Conservation (phyloP, 2,329 filamentous ascomycete species). For the Aspergillus ustus region DNA sequence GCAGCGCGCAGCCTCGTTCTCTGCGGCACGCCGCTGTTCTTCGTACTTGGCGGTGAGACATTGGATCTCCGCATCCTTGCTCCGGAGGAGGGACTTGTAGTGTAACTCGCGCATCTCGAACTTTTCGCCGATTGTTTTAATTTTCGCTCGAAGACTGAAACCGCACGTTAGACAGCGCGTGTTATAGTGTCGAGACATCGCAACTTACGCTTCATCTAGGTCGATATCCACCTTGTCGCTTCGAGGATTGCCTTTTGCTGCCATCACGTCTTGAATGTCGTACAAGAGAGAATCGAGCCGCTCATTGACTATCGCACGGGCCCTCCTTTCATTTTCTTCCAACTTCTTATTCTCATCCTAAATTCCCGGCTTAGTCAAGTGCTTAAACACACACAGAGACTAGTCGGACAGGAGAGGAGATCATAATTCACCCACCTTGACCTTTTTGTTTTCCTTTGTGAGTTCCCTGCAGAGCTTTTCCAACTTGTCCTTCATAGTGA, state of each 20-base stretch:
- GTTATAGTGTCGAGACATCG: conserved; percentile 7
- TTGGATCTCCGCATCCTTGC: conserved; percentile 94
- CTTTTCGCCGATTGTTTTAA: conserved; percentile 93
- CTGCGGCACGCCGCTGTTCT: conserved; percentile 84
- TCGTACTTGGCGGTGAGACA: conserved; percentile 88
- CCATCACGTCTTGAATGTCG: conserved; percentile 86
- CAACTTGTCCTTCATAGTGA: conserved; percentile 90
- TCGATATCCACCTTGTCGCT: conserved; percentile 83
- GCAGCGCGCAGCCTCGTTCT: conserved; percentile 77
- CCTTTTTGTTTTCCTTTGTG: conserved; percentile 95
- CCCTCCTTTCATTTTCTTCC: conserved; percentile 81
- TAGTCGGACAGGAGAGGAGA: not conserved
- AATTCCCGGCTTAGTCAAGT: conserved; percentile 20
- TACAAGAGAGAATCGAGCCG: conserved; percentile 79
- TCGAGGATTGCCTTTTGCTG: conserved; percentile 81
- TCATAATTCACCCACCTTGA: conserved; percentile 70
- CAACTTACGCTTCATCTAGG: conserved; percentile 80
- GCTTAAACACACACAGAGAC: conserved; percentile 6
- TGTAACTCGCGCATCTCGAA: conserved; percentile 95
- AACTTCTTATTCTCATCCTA: conserved; percentile 92
- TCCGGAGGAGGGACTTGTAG: conserved; percentile 87
- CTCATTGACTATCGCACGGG: conserved; percentile 81
- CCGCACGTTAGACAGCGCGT: conserved; percentile 18
- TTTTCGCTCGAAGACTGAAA: conserved; percentile 67
- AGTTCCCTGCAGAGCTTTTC: conserved; percentile 95